Percentiles rank a stretch among this genome's conserved stretches.
Conservation (phyloP, 768 basidiomycete species). For the Xerocomus spinulosus region DNA sequence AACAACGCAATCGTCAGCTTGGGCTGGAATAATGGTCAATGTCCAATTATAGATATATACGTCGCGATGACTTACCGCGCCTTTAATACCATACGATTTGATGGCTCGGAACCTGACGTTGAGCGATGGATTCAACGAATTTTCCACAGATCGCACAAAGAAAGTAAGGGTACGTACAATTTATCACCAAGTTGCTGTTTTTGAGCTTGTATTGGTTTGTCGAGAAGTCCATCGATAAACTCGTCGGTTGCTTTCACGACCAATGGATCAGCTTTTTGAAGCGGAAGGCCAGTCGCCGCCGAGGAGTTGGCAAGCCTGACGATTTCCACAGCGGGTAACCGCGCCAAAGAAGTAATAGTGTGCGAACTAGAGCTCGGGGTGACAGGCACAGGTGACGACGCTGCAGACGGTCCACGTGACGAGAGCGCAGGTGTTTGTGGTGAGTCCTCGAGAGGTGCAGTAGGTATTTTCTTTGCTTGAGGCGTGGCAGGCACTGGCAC, state of each 20-base stretch:
- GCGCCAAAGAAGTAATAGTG: conserved; percentile 68
- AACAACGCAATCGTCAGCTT: conserved; percentile 81
- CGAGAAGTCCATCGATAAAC: conserved; percentile 60
- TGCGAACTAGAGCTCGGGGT: conserved; percentile 49
- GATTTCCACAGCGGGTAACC: conserved; percentile 72
- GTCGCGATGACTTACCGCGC: conserved; percentile 48
- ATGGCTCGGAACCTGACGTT: conserved; percentile 47
- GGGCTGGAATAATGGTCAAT: conserved; percentile 42
- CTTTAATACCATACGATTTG: conserved; percentile 80
- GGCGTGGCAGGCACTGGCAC: conserved; percentile 53
- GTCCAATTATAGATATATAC: not conserved
- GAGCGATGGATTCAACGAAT: conserved; percentile 19
- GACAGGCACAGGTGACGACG: conserved; percentile 63
- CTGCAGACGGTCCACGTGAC: conserved; percentile 66
- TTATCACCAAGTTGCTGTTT: conserved; percentile 83
- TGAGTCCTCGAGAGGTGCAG: conserved; percentile 40
- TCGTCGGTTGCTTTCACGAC: conserved; percentile 66
- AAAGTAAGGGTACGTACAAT: conserved; percentile 42
- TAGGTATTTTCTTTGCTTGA: conserved; percentile 51
- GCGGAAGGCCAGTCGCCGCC: conserved; percentile 44
- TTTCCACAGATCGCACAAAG: conserved; percentile 8
- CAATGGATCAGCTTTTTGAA: conserved; percentile 67
- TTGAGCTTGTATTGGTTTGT: conserved; percentile 52
- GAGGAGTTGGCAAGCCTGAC: conserved; percentile 56
- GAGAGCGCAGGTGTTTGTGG: conserved; percentile 77